Percentiles rank a stretch among this genome's conserved stretches.
Evolutionary conservation across 352 stramenopile genomes (phyloP).

Genomic region (Pythium sp.): DNA sequence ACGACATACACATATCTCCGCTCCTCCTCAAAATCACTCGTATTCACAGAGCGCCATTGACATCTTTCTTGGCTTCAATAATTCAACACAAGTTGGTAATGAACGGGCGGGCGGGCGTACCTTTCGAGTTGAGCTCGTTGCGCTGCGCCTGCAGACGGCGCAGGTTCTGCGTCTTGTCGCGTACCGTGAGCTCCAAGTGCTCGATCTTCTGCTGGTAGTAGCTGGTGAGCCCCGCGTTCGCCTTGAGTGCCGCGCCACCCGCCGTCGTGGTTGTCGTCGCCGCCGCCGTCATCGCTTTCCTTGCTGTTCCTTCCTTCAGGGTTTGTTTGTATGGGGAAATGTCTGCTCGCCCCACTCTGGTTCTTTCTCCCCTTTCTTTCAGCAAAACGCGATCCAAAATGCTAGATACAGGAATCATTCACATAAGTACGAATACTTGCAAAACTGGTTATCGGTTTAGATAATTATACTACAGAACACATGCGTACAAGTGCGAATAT

Average conservation of each 20-base stretch:
- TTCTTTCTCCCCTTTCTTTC: slow-evolving; percentile 1
- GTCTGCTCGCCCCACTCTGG: neutral
- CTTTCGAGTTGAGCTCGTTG: slow-evolving; percentile 99
- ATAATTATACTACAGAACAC: neutral
- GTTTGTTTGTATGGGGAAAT: neutral
- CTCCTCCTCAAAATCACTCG: neutral
- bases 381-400: slow-evolving; percentile 10
- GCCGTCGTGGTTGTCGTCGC: slow-evolving; percentile 49
- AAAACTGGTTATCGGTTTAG: neutral
- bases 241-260: slow-evolving; percentile 17
- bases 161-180: slow-evolving; percentile 95
- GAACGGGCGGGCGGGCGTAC: slow-evolving; percentile 31
- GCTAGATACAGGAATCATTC: neutral
- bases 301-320: neutral
- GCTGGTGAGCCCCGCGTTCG: slow-evolving; percentile 63
- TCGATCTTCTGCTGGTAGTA: slow-evolving; percentile 97
- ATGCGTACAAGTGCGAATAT: neutral
- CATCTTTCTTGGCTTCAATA: neutral
- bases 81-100: neutral
- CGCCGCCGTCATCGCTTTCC: slow-evolving; percentile 29
- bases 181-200: slow-evolving; percentile 91
- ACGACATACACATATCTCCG: neutral
- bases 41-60: neutral
- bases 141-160: slow-evolving; percentile 97
- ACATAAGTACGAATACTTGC: neutral